Evolutionary conservation across 2,329 filamentous ascomycete genomes (phyloP).

Genomic region (Fusarium pseudocircinatum): DNA sequence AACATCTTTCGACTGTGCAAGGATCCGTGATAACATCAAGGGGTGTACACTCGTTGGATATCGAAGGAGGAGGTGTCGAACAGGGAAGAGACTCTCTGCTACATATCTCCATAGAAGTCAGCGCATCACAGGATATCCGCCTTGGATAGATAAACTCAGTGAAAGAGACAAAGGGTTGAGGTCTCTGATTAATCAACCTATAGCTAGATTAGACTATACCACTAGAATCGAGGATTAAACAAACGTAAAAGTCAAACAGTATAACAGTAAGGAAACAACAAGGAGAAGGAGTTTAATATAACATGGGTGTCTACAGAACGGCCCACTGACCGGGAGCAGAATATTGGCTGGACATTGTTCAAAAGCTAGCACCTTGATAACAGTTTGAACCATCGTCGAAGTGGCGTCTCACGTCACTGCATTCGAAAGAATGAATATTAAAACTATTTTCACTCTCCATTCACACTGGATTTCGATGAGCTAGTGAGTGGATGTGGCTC

Average conservation of each 20-base stretch:
- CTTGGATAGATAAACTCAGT: too few species aligned
- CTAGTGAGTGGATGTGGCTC: accelerated
- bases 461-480: background rate
- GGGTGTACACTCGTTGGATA: background rate
- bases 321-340: background rate
- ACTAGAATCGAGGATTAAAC: background rate
- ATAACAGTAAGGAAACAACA: background rate
- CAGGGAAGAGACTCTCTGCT: too few species aligned
- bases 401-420: background rate
- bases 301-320: background rate
- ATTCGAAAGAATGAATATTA: background rate
- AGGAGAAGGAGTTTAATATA: background rate
- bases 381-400: background rate
- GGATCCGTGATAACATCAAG: too few species aligned
- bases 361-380: background rate
- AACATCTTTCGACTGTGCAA: background rate
- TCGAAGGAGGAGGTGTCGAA: background rate
- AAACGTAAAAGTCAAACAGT: background rate
- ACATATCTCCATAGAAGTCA: too few species aligned
- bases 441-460: background rate
- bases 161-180: too few species aligned
- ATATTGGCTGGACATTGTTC: background rate
- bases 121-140: too few species aligned
- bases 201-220: background rate
- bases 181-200: background rate